Base-by-base conservation (phyloP, 2,329 filamentous ascomycete genomes). In the Paecilomyces fulvus region DNA sequence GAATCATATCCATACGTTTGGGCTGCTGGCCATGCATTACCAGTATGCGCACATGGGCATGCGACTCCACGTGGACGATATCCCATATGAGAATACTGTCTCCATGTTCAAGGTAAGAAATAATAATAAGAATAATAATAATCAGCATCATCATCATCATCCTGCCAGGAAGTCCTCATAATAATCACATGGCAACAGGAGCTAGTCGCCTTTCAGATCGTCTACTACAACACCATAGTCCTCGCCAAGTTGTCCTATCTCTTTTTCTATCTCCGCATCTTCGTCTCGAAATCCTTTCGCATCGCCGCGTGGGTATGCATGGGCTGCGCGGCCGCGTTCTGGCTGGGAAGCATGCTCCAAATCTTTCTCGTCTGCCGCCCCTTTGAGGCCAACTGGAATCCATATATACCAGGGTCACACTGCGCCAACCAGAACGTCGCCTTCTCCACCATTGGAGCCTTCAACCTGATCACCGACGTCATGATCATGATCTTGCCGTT, bases 211-310 rank as follows among this genome's bases (percentile, higher is more conserved):
- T 62, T 62, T 28, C 66, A 70, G 55, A 56, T 62, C 28, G 49
- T 70, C 23, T 70, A 68, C 37, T 65, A 64, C 11, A 56, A 65
- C 54, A 61, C 66, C 28, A 70, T 70, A 58, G 60, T 67, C 11
- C 33, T 64, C 9, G 66, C 67, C 28, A 64, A 69, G 4, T 55
- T 69, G 23, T 63, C 66, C 23, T 65, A 70, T 50, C 65, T 70
- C 30, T 60, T 69, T 30, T 67, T 67, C 50, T 70, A 68, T 53
- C 59, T 66, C 10, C 67, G 66, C 14, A 63, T 70, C 17, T 64
- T 70, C 52, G 58, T 70, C 20, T 68, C 65, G 2, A 63, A 60
- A 37, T 67, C 65, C 11, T 65, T 70, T 31, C 66, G 69, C 9
- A 60, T 70, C 25, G 62, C 64, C 7, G 65, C 68, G 5, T 64